Evolutionary conservation across 2,329 filamentous ascomycete genomes (phyloP).

Genomic region (Diaporthe sp.): DNA sequence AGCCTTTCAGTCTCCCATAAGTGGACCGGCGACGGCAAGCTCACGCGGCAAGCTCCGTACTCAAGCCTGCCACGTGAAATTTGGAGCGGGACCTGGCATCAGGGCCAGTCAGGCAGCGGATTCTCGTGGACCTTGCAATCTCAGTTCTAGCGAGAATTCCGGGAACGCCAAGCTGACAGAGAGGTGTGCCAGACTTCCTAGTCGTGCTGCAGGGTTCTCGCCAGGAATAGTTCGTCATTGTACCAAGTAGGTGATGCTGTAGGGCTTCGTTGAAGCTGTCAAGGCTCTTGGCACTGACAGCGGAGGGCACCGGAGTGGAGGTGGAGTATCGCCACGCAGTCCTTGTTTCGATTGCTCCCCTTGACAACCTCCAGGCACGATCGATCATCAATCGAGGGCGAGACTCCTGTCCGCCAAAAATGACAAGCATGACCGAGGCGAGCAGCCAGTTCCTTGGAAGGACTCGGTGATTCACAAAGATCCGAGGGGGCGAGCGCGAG

Average conservation of each 20-base stretch:
- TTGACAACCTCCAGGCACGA: not conserved
- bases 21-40: not conserved
- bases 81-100: not conserved
- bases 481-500: not conserved
- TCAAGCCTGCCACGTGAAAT: conserved; percentile 11
- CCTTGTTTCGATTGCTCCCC: not conserved
- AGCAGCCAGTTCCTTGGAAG: not conserved
- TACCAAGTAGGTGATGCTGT: not conserved
- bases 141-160: not conserved
- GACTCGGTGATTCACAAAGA: not conserved
- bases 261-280: conserved; percentile 23
- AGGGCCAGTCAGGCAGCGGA: not conserved
- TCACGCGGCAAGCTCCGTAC: not conserved
- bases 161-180: conserved; percentile 4
- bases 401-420: not conserved
- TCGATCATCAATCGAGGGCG: not conserved
- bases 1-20: not conserved
- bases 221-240: not conserved
- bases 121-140: not conserved
- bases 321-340: not conserved
- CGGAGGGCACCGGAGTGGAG: conserved; percentile 1
- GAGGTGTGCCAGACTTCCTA: conserved; percentile 6
- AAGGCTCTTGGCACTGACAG: conserved; percentile 9
- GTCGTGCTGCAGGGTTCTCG: not conserved
- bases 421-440: not conserved